phyloP scores from a whole-genome alignment of 768 basidiomycete species.

The Clitopilus hobsonii region DNA sequence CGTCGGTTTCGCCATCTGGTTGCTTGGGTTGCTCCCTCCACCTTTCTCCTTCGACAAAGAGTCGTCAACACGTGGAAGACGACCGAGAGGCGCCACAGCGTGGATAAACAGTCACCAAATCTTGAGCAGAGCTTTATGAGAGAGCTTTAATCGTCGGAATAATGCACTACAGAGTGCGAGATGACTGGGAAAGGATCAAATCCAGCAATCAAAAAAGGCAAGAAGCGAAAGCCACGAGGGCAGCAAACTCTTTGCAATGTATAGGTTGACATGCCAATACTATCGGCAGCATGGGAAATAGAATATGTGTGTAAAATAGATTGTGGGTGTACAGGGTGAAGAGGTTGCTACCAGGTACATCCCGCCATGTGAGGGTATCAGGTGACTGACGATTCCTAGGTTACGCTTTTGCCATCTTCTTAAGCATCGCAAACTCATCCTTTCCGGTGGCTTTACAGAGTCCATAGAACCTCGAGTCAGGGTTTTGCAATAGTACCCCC shows the following conservation, averaged over 20 bases:
- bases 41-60: too few species aligned
- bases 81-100: too few species aligned
- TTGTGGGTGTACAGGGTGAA: neutral
- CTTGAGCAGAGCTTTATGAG: too few species aligned
- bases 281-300: neutral
- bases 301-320: neutral
- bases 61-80: too few species aligned
- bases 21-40: too few species aligned
- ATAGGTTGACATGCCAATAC: neutral
- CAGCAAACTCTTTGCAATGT: neutral
- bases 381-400: neutral
- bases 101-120: too few species aligned
- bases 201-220: neutral
- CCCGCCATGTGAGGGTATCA: neutral
- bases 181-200: neutral
- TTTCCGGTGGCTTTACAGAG: conserved; percentile 74
- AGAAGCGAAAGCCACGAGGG: neutral
- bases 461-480: conserved; percentile 56
- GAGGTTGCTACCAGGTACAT: neutral
- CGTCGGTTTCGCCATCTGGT: neutral
- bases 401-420: conserved; percentile 55
- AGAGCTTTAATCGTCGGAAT: neutral
- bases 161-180: neutral
- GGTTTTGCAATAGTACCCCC: conserved; percentile 46
- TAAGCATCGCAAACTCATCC: conserved; percentile 64